Evolutionary conservation across 768 basidiomycete genomes (phyloP).

Genomic region (Inosperma sp.): DNA sequence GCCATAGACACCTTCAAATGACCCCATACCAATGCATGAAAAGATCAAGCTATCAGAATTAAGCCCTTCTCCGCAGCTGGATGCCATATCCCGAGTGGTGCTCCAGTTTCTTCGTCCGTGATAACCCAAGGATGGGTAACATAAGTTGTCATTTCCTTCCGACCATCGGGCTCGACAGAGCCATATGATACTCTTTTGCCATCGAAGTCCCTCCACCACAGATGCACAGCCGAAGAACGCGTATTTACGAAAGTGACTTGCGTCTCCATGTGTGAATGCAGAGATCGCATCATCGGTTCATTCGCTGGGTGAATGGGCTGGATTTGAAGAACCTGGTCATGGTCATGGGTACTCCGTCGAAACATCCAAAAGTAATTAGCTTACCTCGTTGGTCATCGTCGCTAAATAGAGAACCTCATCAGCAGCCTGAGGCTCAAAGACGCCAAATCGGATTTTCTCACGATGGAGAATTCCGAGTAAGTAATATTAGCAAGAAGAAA

Average conservation of each 20-base stretch:
- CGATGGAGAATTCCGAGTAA: no score
- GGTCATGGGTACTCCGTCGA: not conserved
- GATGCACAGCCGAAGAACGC: not conserved
- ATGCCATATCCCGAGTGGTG: not conserved
- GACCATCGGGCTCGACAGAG: not conserved
- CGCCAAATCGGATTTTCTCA: no score
- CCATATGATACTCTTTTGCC: not conserved
- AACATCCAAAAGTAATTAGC: not conserved
- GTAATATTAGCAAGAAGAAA: no score
- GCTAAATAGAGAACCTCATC: no score
- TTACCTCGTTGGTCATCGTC: not conserved
- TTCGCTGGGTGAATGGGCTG: not conserved
- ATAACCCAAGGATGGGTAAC: conserved; percentile 5
- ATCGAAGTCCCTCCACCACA: not conserved
- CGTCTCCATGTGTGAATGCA: not conserved
- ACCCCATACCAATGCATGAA: not conserved
- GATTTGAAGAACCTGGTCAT: not conserved
- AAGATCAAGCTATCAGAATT: not conserved
- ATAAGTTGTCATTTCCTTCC: not conserved
- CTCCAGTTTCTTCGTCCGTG: not conserved
- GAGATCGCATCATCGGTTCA: not conserved
- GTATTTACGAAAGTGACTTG: not conserved
- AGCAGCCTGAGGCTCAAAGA: no score
- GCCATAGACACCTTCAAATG: not conserved
- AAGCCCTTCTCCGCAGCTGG: not conserved